phyloP scores from a whole-genome alignment of 2,329 filamentous ascomycete species.

The Sporothrix euskadiensis region DNA sequence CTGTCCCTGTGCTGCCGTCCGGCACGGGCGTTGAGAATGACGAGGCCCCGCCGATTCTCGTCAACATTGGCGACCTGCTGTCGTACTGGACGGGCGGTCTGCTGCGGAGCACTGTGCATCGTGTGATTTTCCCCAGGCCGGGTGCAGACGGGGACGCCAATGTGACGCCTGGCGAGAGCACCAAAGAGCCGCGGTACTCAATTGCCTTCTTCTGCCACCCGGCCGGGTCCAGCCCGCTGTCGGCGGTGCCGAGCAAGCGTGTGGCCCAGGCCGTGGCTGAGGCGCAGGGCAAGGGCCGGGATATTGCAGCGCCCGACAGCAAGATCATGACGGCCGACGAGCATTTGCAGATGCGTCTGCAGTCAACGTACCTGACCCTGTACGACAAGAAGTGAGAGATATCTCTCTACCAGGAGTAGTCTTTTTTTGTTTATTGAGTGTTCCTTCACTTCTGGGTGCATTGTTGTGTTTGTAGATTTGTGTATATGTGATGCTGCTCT shows the following conservation, averaged over 20 bases:
- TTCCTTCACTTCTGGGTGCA: too few relatives aligned
- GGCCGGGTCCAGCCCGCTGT: constrained; percentile 53
- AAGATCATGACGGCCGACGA: constrained; percentile 64
- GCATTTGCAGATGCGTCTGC: constrained; percentile 62
- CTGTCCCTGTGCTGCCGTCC: constrained; percentile 66
- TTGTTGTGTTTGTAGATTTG: background rate
- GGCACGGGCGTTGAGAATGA: constrained; percentile 54
- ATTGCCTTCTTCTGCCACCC: constrained; percentile 72
- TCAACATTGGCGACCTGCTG: constrained; percentile 71
- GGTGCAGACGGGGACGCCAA: constrained; percentile 38
- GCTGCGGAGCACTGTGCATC: constrained; percentile 82
- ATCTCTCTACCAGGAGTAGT: background rate
- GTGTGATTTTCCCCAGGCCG: constrained; percentile 70
- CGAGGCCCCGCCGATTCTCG: constrained; percentile 70
- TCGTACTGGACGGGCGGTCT: constrained; percentile 91
- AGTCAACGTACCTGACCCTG: constrained; percentile 58
- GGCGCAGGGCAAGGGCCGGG: constrained; percentile 28
- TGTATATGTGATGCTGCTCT: background rate
- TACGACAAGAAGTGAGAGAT: constrained; percentile 43
- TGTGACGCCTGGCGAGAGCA: constrained; percentile 48
- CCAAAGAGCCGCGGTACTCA: constrained; percentile 58
- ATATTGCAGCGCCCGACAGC: constrained; percentile 35
- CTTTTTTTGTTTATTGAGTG: background rate
- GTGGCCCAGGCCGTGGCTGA: constrained; percentile 48
- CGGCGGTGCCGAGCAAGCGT: constrained; percentile 60